phyloP scores from a whole-genome alignment of 768 basidiomycete genomes.

The Psilocybe cyanescens region DNA sequence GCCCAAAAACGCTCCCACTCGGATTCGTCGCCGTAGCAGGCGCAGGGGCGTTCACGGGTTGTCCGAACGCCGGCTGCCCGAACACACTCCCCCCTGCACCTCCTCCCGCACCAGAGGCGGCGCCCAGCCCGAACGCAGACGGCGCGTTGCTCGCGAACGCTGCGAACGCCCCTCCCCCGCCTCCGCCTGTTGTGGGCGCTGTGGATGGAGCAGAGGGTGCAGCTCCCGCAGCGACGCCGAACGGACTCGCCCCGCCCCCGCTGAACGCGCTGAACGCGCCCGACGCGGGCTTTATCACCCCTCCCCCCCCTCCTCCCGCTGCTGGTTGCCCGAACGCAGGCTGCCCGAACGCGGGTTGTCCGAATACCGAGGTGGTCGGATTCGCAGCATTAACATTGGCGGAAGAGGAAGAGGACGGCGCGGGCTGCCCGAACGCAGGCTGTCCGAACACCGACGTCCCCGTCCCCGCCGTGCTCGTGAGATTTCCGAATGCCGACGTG shows the following conservation, averaged over 20 bases:
- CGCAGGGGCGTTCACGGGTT: not conserved
- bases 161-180: slow-evolving; percentile 47
- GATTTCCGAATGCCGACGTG: slow-evolving; percentile 32
- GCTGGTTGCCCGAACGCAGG: slow-evolving; percentile 12
- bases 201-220: slow-evolving; percentile 9
- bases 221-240: slow-evolving; percentile 27
- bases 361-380: slow-evolving; percentile 32
- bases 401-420: slow-evolving; percentile 24
- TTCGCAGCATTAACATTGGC: slow-evolving; percentile 2
- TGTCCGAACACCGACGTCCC: slow-evolving; percentile 32
- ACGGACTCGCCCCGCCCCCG: slow-evolving; percentile 33
- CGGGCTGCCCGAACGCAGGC: slow-evolving; percentile 8
- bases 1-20: slow-evolving; percentile 8
- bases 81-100: slow-evolving; percentile 26
- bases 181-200: not conserved
- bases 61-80: slow-evolving; percentile 23
- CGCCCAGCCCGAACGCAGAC: slow-evolving; percentile 41
- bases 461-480: not conserved
- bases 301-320: slow-evolving; percentile 11
- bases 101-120: slow-evolving; percentile 22
- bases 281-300: slow-evolving; percentile 50
- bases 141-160: slow-evolving; percentile 51
- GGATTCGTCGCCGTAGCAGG: not conserved
- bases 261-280: slow-evolving; percentile 55
- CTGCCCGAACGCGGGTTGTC: slow-evolving; percentile 27